These are phyloP conservation scores for Benincasa hispida DNA, from an alignment of 306 rosid species.

Conservation along the genomic window DNA sequence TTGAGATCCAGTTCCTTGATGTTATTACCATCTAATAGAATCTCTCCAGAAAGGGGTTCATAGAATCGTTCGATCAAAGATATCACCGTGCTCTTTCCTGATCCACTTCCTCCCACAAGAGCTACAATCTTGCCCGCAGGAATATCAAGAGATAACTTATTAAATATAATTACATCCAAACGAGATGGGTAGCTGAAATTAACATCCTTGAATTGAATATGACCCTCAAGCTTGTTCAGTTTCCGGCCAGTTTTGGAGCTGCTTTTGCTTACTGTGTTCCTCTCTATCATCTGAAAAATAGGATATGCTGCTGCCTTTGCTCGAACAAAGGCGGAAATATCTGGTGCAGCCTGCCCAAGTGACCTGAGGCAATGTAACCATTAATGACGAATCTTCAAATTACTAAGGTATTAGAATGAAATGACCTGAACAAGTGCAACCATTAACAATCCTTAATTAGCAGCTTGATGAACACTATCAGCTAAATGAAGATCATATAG, in stretches of 20 bases:
- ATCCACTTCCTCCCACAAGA: conserved; percentile 93
- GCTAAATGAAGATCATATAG: background rate
- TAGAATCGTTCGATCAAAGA: conserved; percentile 92
- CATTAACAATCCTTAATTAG: background rate
- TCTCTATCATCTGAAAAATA: conserved; percentile 86
- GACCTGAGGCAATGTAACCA: conserved; percentile 38
- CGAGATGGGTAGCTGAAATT: conserved; percentile 87
- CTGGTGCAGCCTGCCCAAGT: conserved; percentile 91
- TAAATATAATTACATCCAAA: conserved; percentile 50
- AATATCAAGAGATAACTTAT: conserved; percentile 57
- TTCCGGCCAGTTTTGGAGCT: conserved; percentile 43
- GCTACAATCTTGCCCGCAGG: conserved; percentile 85
- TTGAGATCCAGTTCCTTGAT: conserved; percentile 64
- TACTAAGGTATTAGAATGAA: background rate
- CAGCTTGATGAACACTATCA: background rate
- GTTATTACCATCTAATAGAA: conserved; percentile 46
- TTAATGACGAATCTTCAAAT: background rate
- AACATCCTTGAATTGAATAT: conserved; percentile 60
- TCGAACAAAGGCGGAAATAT: conserved; percentile 70
- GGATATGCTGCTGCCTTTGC: conserved; percentile 95
- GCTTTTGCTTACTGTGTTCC: conserved; percentile 51
- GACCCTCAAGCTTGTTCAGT: conserved; percentile 58
- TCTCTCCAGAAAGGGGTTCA: conserved; percentile 68
- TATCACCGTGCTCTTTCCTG: conserved; percentile 84
- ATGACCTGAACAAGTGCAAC: background rate